phyloP scores from a whole-genome alignment of 805 yeast genomes.

The Grigorovia jiainica region DNA sequence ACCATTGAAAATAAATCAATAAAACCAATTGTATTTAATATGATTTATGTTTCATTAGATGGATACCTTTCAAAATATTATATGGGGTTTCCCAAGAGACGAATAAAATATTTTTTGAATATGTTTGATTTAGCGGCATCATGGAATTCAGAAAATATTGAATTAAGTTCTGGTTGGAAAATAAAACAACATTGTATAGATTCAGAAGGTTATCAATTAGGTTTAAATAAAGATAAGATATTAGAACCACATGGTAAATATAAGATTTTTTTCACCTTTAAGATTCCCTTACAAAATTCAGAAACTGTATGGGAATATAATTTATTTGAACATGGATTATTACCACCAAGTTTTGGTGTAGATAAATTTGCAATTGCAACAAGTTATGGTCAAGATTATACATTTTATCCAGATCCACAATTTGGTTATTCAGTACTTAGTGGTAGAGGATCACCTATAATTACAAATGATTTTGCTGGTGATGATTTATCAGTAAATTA shows the following conservation, averaged over 20 bases:
- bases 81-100: conserved; percentile 8
- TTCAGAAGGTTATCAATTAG: conserved; percentile 23
- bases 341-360: conserved; percentile 37
- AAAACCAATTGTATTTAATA: conserved; percentile 44
- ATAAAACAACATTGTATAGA: conserved; percentile 16
- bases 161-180: conserved; percentile 39
- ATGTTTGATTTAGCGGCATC: conserved; percentile 46
- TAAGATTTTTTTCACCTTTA: conserved; percentile 50
- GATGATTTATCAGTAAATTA: conserved; percentile 35
- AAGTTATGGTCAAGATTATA: conserved; percentile 16
- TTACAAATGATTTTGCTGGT: conserved; percentile 37
- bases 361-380: conserved; percentile 22
- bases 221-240: conserved; percentile 37
- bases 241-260: conserved; percentile 39
- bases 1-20: conserved; percentile 34
- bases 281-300: conserved; percentile 44
- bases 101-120: conserved; percentile 32
- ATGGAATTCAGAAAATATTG: conserved; percentile 35
- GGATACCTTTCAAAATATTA: conserved; percentile 32
- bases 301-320: conserved; percentile 45
- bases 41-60: conserved; percentile 49
- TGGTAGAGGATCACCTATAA: conserved; percentile 43
- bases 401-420: conserved; percentile 29
- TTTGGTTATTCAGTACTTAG: conserved; percentile 48
- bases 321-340: conserved; percentile 20